A percentile compares a stretch with the other conserved stretches of the same genome.
phyloP scores from a whole-genome alignment of 148 eudicot species.

The Chenopodium berlandieri region DNA sequence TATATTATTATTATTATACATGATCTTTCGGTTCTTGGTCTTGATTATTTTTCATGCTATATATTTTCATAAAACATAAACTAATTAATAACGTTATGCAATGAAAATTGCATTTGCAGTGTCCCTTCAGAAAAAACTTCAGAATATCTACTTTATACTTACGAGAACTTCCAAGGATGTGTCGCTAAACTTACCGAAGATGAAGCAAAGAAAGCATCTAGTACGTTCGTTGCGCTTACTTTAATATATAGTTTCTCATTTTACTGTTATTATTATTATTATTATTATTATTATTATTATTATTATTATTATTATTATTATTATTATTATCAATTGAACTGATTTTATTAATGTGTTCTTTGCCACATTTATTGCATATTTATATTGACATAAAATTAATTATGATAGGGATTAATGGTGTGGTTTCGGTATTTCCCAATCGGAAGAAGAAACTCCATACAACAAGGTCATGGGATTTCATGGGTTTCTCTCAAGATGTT shows the following conservation, averaged over 20 bases:
- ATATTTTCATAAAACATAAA: no score
- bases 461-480: slow-evolving; percentile 57
- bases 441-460: slow-evolving; percentile 28
- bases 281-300: no score
- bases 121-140: not conserved
- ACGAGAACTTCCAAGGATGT: slow-evolving; percentile 25
- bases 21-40: no score
- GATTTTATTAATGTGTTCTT: no score
- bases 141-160: slow-evolving; percentile 19
- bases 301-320: no score
- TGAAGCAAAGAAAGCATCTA: slow-evolving; percentile 24
- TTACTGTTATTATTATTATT: no score
- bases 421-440: slow-evolving; percentile 44
- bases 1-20: no score
- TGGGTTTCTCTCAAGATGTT: slow-evolving; percentile 35
- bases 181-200: slow-evolving; percentile 15
- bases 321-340: no score
- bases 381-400: not conserved
- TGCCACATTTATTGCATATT: not conserved
- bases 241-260: no score
- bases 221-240: slow-evolving; percentile 1
- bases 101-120: not conserved
- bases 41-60: no score
- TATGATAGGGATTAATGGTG: slow-evolving; percentile 37
- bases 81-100: no score